Conservation (phyloP, 176 grass and related monocot genomes). For the Oryza brachyantha region DNA sequence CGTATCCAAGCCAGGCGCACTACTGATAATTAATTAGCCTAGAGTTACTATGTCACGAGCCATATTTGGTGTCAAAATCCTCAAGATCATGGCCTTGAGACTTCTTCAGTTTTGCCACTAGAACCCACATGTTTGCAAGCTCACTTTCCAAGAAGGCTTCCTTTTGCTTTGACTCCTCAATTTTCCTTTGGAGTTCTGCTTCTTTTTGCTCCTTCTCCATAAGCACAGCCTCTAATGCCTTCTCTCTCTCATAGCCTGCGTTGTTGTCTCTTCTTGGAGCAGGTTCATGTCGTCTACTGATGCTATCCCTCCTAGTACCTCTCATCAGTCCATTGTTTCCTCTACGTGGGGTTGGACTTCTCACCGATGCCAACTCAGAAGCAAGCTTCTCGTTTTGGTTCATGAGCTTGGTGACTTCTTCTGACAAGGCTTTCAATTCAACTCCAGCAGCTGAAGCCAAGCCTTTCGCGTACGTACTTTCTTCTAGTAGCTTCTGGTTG, state of each 20-base stretch:
- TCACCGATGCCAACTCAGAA: slow-evolving; percentile 61
- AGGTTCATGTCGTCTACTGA: slow-evolving; percentile 67
- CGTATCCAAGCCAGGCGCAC: slow-evolving; percentile 38
- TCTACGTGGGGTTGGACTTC: slow-evolving; percentile 73
- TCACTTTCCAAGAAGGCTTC: slow-evolving; percentile 91
- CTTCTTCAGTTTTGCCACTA: slow-evolving; percentile 89
- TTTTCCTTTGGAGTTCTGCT: slow-evolving; percentile 75
- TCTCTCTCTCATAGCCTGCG: slow-evolving; percentile 66
- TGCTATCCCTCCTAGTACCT: slow-evolving; percentile 60
- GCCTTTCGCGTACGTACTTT: slow-evolving; percentile 95
- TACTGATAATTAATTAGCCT: slow-evolving; percentile 32
- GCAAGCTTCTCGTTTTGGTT: slow-evolving; percentile 95
- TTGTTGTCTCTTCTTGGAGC: slow-evolving; percentile 55
- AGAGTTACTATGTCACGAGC: slow-evolving; percentile 14
- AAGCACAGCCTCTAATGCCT: slow-evolving; percentile 50
- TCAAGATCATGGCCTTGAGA: slow-evolving; percentile 53
- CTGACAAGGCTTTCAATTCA: slow-evolving; percentile 93
- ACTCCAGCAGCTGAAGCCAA: slow-evolving; percentile 95
- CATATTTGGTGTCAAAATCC: slow-evolving; percentile 44
- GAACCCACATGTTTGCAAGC: slow-evolving; percentile 98
- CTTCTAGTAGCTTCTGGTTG: slow-evolving; percentile 86
- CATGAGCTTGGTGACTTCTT: slow-evolving; percentile 99
- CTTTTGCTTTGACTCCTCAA: slow-evolving; percentile 86
- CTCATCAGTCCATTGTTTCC: slow-evolving; percentile 59
- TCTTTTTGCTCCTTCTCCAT: slow-evolving; percentile 77